phyloP scores from a whole-genome alignment of 805 yeast species.

The Kuraishia borneana region DNA sequence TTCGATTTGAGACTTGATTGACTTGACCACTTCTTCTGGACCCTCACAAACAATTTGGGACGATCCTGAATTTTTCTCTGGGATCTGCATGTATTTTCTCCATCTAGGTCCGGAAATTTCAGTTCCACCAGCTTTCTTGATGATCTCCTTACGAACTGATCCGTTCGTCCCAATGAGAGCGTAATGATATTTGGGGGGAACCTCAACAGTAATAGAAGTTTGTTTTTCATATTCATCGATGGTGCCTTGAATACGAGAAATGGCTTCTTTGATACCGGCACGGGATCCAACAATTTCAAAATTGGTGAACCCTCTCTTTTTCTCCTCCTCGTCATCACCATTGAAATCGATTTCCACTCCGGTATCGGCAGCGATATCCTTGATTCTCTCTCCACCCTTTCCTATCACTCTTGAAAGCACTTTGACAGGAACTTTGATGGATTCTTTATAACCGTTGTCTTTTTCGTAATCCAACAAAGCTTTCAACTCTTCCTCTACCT shows the following conservation, averaged over 20 bases:
- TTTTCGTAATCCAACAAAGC: slow-evolving; percentile 80
- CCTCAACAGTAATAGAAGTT: slow-evolving; percentile 44
- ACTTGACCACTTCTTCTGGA: slow-evolving; percentile 59
- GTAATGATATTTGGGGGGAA: slow-evolving; percentile 66
- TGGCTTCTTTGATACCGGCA: slow-evolving; percentile 64
- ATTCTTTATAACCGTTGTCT: slow-evolving; percentile 65
- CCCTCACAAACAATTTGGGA: slow-evolving; percentile 59
- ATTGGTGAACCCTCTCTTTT: slow-evolving; percentile 39
- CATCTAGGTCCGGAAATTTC: slow-evolving; percentile 29
- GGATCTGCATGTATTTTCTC: slow-evolving; percentile 53
- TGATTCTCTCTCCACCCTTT: slow-evolving; percentile 74
- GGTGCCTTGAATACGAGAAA: slow-evolving; percentile 46
- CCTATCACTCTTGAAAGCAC: slow-evolving; percentile 87
- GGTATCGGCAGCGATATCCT: slow-evolving; percentile 61
- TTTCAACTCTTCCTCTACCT: slow-evolving; percentile 73
- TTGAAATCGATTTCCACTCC: slow-evolving; percentile 45
- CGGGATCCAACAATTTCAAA: slow-evolving; percentile 72
- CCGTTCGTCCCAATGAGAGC: slow-evolving; percentile 75
- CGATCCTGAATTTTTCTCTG: slow-evolving; percentile 53
- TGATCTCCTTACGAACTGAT: slow-evolving; percentile 58
- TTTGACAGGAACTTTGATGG: slow-evolving; percentile 55
- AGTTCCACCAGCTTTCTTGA: slow-evolving; percentile 71
- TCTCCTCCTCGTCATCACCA: slow-evolving; percentile 30
- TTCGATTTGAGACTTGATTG: slow-evolving; percentile 51
- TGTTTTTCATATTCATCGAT: slow-evolving; percentile 56